Evolutionary conservation across 1,284 basidiomycete genomes (phyloP), one percentile per base, ranked within the genome.

Genomic region (Chondrostereum purpureum): DNA sequence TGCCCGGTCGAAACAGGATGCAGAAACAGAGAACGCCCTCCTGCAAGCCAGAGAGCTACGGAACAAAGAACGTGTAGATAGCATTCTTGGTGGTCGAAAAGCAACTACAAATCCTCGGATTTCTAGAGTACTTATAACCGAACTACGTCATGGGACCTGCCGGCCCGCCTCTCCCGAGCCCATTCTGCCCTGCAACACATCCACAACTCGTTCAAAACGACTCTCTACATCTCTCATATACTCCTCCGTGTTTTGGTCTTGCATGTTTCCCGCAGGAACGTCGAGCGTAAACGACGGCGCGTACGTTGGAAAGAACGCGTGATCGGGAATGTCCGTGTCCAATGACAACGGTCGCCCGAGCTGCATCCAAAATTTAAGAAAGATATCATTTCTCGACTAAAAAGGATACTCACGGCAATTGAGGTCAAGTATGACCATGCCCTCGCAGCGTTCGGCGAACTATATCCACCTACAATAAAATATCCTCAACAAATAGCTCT

Each of bases 381-480:
- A 33, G 16, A 40, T 12, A 40, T 36, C 12, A 36, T 13, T 37
- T 20, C 17, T 4, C 38, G 17, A 42, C n/a, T 5, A 39, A 34
- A 24, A 3, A 39, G 36, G 37, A 42, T 14, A 64, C 80, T 55
- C 52, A 90, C 86, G 19, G 80, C 75, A 1, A 87, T 66, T 0
- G 84, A 83, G 0, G 90, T 94, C 13, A 92, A 65, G 53, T 81
- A 81, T 0, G 89, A 73, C 89, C 90, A 95, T 0, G 87, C 86
- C 14, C 91, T 75, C 0, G 92, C 90, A 0, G 81, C 80, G 54
- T 94, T 94, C 0, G 87, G 69, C 11, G 78, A 77, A 56, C 87
- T 72, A 57, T 95, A 95, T 0, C 92, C 92, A 4, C 91, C 90
- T 76, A 47, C 42, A 22, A 27, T 54, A 10, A 42, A 55, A 39